These are phyloP conservation scores for Pseudogymnoascus sp. DNA, from an alignment of 2,329 filamentous ascomycete genomes.

Conservation along the genomic window DNA sequence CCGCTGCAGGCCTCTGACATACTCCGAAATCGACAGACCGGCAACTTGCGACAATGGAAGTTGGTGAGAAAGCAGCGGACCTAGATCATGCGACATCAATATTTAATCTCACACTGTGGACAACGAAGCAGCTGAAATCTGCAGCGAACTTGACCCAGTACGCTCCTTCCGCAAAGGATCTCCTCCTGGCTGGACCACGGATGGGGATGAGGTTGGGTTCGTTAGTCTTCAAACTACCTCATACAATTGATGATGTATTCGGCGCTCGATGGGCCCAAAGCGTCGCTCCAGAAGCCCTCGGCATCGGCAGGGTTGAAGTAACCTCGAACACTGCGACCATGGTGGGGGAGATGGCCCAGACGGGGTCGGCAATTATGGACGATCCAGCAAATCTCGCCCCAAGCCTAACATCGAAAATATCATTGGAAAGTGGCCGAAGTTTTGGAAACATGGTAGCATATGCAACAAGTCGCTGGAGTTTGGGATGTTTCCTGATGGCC, in stretches of 20 bases:
- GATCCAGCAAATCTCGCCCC: conserved; percentile 36
- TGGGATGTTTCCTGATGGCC: conserved; percentile 79
- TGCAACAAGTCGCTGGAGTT: conserved; percentile 83
- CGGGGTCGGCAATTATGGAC: conserved; percentile 24
- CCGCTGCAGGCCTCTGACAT: neutral
- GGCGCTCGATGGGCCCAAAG: conserved; percentile 48
- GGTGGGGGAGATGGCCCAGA: conserved; percentile 30
- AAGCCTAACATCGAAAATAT: conserved; percentile 41
- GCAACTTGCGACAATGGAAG: neutral
- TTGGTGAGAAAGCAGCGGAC: neutral
- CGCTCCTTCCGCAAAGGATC: conserved; percentile 59
- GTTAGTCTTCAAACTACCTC: conserved; percentile 53
- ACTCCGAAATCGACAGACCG: neutral
- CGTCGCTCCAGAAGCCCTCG: conserved; percentile 50
- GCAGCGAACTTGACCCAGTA: conserved; percentile 48
- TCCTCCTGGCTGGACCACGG: conserved; percentile 62
- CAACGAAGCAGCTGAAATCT: conserved; percentile 8
- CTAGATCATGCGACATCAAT: neutral
- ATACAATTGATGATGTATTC: conserved; percentile 49
- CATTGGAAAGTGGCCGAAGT: conserved; percentile 56
- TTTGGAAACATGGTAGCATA: conserved; percentile 86
- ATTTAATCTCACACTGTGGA: neutral
- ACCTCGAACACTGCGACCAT: conserved; percentile 24
- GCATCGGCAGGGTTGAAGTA: conserved; percentile 22
- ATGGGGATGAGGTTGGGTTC: conserved; percentile 62